Evolutionary conservation across 2,329 filamentous ascomycete species (phyloP), one percentile per base, ranked within the genome.

Genomic region (Microdochium trichocladiopsis): DNA sequence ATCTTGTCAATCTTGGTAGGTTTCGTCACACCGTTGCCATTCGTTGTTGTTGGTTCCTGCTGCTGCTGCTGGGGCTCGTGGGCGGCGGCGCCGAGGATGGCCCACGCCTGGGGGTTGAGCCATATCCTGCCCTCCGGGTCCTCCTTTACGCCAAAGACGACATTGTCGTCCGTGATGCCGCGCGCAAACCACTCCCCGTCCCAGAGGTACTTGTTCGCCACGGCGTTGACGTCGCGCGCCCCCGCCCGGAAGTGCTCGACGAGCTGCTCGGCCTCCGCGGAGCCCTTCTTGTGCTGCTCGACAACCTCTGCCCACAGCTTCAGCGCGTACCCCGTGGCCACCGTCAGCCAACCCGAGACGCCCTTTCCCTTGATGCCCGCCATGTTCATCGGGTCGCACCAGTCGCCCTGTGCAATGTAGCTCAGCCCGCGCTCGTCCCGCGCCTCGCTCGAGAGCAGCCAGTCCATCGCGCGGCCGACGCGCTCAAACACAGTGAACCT

Each of bases 321-420:
- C 22, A 77, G 65, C 1, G 78, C 76, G 57, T 76, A 78, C 0
- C 67, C 78, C 0, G 78, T 81, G 5, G 78, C 78, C 2, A 82
- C 67, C 0, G 78, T 82, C 31, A 82, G 70, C 79, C 79, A 82
- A 21, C 77, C 79, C 0, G 78, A 82, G 1, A 82, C 78, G 23
- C 79, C 79, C 51, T 73, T 71, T 37, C 78, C 78, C 61, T 79
- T 80, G 60, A 76, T 78, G 3, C 78, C 78, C n/a, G 80, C 79
- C 79, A 82, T 82, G 63, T 82, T 82, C 74, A 82, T 79, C 3
- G 78, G 79, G 55, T 82, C 79, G 57, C 79, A 82, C 78, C 78
- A 82, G 61, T 82, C 79, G 33, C 79, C 79, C 61, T 81, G 78
- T 0, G 77, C 77, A 56, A 82, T 80, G 65, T 75, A 82, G 60